Conservation (phyloP, 768 basidiomycete genomes). For the Crassisporium funariophilum region DNA sequence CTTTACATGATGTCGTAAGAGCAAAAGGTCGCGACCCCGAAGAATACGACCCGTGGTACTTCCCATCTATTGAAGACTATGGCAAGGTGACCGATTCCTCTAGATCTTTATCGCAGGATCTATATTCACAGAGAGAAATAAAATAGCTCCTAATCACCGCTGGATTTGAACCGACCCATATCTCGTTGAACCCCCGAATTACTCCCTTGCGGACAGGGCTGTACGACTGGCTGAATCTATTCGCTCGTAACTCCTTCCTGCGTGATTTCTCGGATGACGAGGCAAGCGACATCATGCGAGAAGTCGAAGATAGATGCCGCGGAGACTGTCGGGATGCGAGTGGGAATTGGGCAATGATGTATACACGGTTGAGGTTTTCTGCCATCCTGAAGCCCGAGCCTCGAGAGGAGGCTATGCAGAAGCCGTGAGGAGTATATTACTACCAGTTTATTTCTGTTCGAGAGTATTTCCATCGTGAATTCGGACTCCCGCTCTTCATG, state of each 20-base stretch:
- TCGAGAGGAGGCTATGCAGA: too few relatives aligned
- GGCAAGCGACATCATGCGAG: constrained; percentile 59
- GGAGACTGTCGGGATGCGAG: constrained; percentile 59
- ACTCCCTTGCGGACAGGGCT: constrained; percentile 56
- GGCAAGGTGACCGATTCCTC: constrained; percentile 39
- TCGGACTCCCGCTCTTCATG: too few relatives aligned
- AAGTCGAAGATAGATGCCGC: constrained; percentile 57
- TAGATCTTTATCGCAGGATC: too few relatives aligned
- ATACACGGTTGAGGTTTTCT: constrained; percentile 66
- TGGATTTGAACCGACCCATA: constrained; percentile 57
- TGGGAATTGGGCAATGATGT: constrained; percentile 74
- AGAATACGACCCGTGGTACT: constrained; percentile 80
- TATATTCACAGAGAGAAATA: constrained; percentile 1
- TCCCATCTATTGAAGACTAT: constrained; percentile 74
- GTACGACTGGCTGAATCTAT: constrained; percentile 69
- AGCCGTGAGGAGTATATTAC: too few relatives aligned
- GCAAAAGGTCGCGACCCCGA: constrained; percentile 59
- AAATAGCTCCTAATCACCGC: constrained; percentile 54
- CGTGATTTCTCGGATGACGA: constrained; percentile 51
- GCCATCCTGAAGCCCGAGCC: constrained; percentile 45
- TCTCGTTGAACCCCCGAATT: constrained; percentile 56
- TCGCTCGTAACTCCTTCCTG: constrained; percentile 64
- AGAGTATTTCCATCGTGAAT: too few relatives aligned
- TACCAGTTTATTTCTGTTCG: too few relatives aligned
- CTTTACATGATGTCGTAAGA: constrained; percentile 55